Conservation (phyloP, 495 filamentous ascomycete genomes). For the Aspergillus kassunensis region DNA sequence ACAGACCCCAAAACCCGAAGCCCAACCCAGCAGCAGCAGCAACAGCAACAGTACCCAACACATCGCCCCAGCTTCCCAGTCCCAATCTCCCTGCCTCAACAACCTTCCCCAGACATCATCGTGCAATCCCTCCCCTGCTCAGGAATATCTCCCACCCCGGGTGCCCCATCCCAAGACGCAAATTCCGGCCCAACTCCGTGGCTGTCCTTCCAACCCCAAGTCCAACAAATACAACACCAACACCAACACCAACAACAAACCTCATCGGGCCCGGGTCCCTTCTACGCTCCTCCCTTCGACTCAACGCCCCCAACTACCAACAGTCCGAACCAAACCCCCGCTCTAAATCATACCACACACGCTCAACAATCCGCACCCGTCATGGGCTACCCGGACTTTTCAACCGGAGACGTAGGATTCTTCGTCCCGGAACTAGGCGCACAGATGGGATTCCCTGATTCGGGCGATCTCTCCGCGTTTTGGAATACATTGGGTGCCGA, state of each 20-base stretch:
- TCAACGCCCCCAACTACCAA: conserved; percentile 10
- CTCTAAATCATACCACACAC: neutral
- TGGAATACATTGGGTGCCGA: conserved; percentile 38
- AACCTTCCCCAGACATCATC: conserved; percentile 10
- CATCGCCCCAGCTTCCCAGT: neutral
- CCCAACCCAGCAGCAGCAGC: neutral
- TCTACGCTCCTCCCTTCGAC: conserved; percentile 6
- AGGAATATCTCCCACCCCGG: neutral
- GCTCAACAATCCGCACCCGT: neutral
- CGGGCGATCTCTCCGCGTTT: conserved; percentile 28
- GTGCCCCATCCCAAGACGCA: neutral
- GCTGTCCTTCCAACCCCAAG: too few relatives aligned
- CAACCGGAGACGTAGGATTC: too few relatives aligned
- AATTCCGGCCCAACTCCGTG: neutral
- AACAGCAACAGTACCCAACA: neutral
- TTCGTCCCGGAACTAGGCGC: conserved; percentile 29
- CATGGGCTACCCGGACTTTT: neutral
- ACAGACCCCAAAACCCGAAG: conserved; percentile 45
- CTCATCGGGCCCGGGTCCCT: too few relatives aligned
- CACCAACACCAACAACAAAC: conserved; percentile 4
- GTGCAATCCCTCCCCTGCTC: conserved; percentile 7
- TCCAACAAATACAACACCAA: conserved; percentile 3
- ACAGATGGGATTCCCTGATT: conserved; percentile 24
- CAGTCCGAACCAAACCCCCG: too few relatives aligned
- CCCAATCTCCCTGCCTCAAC: conserved; percentile 1